Evolutionary conservation across 441 rosid species (phyloP).

Genomic region (Populus hybrid): DNA sequence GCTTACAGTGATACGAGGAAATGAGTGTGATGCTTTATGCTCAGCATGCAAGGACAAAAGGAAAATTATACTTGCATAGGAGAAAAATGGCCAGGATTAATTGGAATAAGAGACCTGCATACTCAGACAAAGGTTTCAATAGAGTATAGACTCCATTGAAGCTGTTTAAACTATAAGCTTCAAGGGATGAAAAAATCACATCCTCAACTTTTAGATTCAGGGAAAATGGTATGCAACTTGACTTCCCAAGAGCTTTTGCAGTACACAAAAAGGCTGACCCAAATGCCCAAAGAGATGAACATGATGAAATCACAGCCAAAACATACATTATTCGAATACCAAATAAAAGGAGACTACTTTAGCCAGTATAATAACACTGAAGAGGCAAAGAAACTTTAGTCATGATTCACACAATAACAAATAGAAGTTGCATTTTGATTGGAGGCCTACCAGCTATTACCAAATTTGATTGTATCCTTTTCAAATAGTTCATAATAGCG

Average conservation of each 20-base stretch:
- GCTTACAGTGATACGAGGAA: too few relatives aligned
- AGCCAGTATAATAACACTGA: neutral
- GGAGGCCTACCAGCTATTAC: constrained; percentile 76
- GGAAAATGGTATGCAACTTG: neutral
- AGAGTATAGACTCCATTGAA: neutral
- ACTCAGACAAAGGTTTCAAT: too few relatives aligned
- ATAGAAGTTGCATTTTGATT: neutral
- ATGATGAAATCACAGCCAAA: neutral
- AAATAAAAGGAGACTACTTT: neutral
- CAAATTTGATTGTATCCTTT: constrained; percentile 87
- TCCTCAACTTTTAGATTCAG: neutral
- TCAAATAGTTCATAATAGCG: constrained; percentile 87
- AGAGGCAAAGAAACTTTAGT: neutral
- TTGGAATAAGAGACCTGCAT: too few relatives aligned
- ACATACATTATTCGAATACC: neutral
- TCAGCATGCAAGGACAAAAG: too few relatives aligned
- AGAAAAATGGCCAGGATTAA: too few relatives aligned
- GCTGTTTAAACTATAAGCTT: neutral
- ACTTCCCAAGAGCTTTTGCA: neutral
- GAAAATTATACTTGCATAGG: too few relatives aligned
- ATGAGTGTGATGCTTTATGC: too few relatives aligned
- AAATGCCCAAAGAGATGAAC: neutral
- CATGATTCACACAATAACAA: neutral
- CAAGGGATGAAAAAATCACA: neutral
- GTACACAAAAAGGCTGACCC: neutral